Percentiles rank a stretch among this genome's conserved stretches.
Evolutionary conservation across 2,329 filamentous ascomycete genomes (phyloP).

Genomic region (Septoria petroselini): DNA sequence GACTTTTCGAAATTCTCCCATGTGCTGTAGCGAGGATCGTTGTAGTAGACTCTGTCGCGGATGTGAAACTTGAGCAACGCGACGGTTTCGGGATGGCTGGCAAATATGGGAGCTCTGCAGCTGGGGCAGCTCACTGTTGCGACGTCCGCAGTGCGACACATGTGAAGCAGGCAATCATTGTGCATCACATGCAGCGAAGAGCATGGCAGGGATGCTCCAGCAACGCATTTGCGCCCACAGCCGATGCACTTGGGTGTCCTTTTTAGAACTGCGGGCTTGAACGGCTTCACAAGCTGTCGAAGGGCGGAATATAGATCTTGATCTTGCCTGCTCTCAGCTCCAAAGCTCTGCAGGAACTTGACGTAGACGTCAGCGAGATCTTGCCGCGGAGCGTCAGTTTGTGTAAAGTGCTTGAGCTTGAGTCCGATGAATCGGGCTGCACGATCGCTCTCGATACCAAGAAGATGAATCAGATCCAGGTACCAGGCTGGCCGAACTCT

Average conservation of each 20-base stretch:
- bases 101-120: constrained; percentile 7
- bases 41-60: constrained; percentile 7
- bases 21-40: constrained; percentile 17
- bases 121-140: background rate
- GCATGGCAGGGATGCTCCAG: constrained; percentile 7
- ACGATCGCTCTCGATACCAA: constrained; percentile 14
- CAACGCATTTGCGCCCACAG: background rate
- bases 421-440: constrained; percentile 15
- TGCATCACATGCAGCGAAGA: constrained; percentile 7
- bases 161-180: background rate
- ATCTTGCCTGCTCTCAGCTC: background rate
- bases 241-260: constrained; percentile 1
- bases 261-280: constrained; percentile 1
- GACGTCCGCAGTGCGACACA: background rate
- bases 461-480: constrained; percentile 17
- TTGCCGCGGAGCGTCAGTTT: constrained; percentile 1
- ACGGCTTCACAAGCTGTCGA: background rate
- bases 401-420: constrained; percentile 3
- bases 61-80: constrained; percentile 3
- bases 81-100: background rate
- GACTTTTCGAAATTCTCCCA: constrained; percentile 22
- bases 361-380: constrained; percentile 2
- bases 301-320: background rate
- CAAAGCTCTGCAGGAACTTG: constrained; percentile 16
- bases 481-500: constrained; percentile 11